A percentile compares a stretch with the other conserved stretches of the same genome.
phyloP scores from a whole-genome alignment of 2,329 filamentous ascomycete genomes.

The Pseudogymnoascus sp. region DNA sequence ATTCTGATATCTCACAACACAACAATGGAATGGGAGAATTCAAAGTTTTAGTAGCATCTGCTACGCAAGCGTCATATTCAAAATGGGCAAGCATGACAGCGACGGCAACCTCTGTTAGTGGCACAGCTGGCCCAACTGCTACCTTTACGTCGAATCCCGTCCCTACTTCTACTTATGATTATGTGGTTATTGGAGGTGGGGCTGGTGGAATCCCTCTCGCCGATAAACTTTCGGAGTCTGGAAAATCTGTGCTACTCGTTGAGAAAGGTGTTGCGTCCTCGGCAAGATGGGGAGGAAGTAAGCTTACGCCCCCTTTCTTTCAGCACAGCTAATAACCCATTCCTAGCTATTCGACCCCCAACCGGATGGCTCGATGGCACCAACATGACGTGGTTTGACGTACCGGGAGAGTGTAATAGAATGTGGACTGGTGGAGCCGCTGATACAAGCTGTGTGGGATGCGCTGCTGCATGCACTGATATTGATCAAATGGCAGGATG shows the following conservation, averaged over 20 bases:
- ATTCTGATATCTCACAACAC: conserved; percentile 45
- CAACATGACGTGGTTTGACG: conserved; percentile 61
- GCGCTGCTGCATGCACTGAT: conserved; percentile 53
- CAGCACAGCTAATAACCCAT: conserved; percentile 12
- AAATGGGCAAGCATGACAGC: conserved; percentile 27
- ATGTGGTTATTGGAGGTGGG: conserved; percentile 47
- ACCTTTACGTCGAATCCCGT: conserved; percentile 38
- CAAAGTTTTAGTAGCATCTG: conserved; percentile 36
- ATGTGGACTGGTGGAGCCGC: conserved; percentile 36
- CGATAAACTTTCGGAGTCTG: conserved; percentile 50
- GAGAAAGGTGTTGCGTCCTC: conserved; percentile 55
- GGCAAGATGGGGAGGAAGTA: conserved; percentile 53
- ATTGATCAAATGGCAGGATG: conserved; percentile 68
- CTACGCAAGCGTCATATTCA: conserved; percentile 34
- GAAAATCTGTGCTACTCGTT: conserved; percentile 56
- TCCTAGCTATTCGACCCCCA: conserved; percentile 22
- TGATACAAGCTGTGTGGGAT: conserved; percentile 12
- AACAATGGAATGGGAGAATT: conserved; percentile 49
- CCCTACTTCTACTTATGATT: conserved; percentile 43
- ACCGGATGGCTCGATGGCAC: conserved; percentile 53
- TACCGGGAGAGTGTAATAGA: conserved; percentile 63
- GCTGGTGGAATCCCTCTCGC: conserved; percentile 49
- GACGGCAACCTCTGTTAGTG: conserved; percentile 20
- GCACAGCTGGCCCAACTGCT: conserved; percentile 35
- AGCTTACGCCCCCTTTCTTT: conserved; percentile 14